Evolutionary conservation across 345 rosid genomes (phyloP), one percentile per base, ranked within the genome.

Genomic region (Erysimum cheiranthoides): DNA sequence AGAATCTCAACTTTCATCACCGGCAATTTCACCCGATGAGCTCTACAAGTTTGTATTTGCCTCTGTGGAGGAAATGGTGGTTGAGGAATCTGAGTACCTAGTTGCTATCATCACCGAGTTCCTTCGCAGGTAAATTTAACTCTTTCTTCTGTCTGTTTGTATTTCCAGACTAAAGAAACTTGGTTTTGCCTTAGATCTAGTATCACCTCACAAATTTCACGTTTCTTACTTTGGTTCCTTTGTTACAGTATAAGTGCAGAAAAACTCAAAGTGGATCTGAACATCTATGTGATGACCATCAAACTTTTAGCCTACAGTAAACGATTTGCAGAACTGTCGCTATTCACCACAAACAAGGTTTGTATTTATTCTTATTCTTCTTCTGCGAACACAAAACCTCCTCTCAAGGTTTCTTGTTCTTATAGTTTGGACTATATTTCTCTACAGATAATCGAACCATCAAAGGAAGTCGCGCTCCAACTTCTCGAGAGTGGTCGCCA

Each of bases 401-500:
- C 6, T 51, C 14, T 7, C 25, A 13, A 52, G 36, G 38, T 64
- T 43, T 64, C 54, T 61, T 61, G 31, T 47, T 59, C 45, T 57
- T 54, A 68, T 39, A 71, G 46, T 32, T 70, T 67, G 66, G 38
- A 35, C 8, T 46, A 62, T 25, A 43, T 79, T 75, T 61, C 45
- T 28, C 16, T 79, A 52, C 84, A 96, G 99, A 87, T 93, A 82
- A 82, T 96, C 21, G 97, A 93, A 74, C 97, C 96, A 40, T 96
- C 99, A 11, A 96, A 90, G 81, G 96, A 96, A 82, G 98, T 93
- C 27, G 98, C 99, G 45, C 57, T 93, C 80, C 96, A 96, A 77
- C 92, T 93, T 60, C 78, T 90, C 50, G 98, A 90, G 73, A 84
- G 89, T 2, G 98, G 98, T 72, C 68, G 88, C 57, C 92, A 91